phyloP scores from a whole-genome alignment of 106 monocot species.

The Apostasia shenzhenica region DNA sequence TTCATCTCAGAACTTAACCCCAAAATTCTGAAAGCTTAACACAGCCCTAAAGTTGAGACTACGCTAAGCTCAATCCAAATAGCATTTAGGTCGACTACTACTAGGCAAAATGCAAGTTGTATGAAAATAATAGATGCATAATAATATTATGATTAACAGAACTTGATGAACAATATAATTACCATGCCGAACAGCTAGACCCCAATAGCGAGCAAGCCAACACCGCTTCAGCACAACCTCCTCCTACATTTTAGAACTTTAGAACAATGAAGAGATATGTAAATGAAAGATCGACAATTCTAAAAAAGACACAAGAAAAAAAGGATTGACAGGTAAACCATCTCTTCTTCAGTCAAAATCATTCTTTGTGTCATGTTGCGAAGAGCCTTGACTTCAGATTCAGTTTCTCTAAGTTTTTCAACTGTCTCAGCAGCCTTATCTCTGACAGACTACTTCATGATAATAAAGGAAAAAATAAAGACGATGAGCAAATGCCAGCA shows the following conservation, averaged over 20 bases:
- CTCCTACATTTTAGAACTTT: slow-evolving; percentile 42
- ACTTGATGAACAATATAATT: slow-evolving; percentile 8
- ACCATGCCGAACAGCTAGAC: slow-evolving; percentile 79
- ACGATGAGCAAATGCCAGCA: background rate
- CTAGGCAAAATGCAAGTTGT: too few relatives aligned
- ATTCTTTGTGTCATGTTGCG: slow-evolving; percentile 75
- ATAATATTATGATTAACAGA: too few relatives aligned
- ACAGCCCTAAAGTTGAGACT: too few relatives aligned
- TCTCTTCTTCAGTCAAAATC: slow-evolving; percentile 91
- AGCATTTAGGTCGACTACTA: too few relatives aligned
- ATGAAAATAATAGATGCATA: too few relatives aligned
- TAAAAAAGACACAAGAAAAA: background rate
- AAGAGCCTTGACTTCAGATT: slow-evolving; percentile 70
- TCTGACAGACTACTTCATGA: slow-evolving; percentile 52
- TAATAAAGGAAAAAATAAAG: background rate
- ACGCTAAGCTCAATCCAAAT: too few relatives aligned
- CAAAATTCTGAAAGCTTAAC: too few relatives aligned
- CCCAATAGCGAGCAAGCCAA: slow-evolving; percentile 98
- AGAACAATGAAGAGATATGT: background rate
- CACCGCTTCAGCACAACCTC: slow-evolving; percentile 95
- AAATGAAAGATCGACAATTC: background rate
- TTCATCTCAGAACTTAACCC: too few relatives aligned
- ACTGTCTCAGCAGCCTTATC: slow-evolving; percentile 42
- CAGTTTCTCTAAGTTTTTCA: slow-evolving; percentile 63
- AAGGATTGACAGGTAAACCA: slow-evolving; percentile 31